Conservation (phyloP, 495 filamentous ascomycete genomes). For the Penicillium pulvis region DNA sequence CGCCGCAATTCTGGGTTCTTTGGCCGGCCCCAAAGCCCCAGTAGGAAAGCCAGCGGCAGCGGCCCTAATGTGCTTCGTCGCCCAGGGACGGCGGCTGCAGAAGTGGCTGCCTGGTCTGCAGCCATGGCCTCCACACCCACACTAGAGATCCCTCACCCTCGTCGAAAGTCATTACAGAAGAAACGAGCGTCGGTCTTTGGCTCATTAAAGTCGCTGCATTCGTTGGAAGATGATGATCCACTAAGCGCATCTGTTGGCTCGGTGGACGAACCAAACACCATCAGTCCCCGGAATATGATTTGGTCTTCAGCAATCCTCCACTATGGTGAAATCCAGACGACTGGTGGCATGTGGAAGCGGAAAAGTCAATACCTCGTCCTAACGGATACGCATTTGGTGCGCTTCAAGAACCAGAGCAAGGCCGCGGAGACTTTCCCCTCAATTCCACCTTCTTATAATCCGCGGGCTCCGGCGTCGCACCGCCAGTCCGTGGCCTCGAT, state of each 20-base stretch:
- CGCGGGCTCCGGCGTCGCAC: slow-evolving; percentile 38
- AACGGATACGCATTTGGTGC: slow-evolving; percentile 78
- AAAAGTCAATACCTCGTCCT: slow-evolving; percentile 91
- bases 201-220: slow-evolving; percentile 55
- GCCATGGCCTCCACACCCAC: slow-evolving; percentile 26
- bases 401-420: slow-evolving; percentile 74
- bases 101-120: slow-evolving; percentile 25
- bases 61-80: slow-evolving; percentile 30
- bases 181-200: slow-evolving; percentile 58
- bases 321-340: slow-evolving; percentile 78
- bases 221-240: slow-evolving; percentile 52
- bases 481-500: slow-evolving; percentile 61
- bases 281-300: slow-evolving; percentile 36
- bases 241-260: slow-evolving; percentile 39
- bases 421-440: slow-evolving; percentile 66
- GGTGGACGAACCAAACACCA: slow-evolving; percentile 33
- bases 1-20: slow-evolving; percentile 52
- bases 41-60: slow-evolving; percentile 17
- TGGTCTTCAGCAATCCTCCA: slow-evolving; percentile 56
- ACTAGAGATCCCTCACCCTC: slow-evolving; percentile 34
- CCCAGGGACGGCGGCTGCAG: slow-evolving; percentile 36
- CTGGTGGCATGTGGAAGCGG: slow-evolving; percentile 77
- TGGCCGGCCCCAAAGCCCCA: slow-evolving; percentile 33
- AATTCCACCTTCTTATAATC: slow-evolving; percentile 46
- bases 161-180: slow-evolving; percentile 51